Conservation (phyloP, 2,329 filamentous ascomycete species). For the Cytospora schulzeri region DNA sequence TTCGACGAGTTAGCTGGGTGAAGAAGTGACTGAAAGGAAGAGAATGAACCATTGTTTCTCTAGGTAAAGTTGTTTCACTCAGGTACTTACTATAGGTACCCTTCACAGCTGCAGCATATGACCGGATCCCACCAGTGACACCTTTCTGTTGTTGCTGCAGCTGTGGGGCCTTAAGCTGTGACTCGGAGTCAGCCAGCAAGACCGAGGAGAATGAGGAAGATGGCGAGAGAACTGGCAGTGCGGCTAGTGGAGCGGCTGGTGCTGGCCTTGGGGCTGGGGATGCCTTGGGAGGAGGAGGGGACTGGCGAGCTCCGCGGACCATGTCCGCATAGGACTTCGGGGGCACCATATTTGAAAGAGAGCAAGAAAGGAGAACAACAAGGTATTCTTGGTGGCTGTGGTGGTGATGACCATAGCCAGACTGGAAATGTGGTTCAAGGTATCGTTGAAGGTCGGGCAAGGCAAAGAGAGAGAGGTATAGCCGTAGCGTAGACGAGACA, state of each 20-base stretch:
- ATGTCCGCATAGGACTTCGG: slow-evolving; percentile 9
- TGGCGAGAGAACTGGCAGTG: background rate
- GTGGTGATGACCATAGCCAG: background rate
- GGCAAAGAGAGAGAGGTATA: background rate
- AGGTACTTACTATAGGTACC: slow-evolving; percentile 12
- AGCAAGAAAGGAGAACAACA: too few relatives aligned
- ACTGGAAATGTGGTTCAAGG: background rate
- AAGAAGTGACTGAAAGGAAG: background rate
- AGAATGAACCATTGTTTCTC: background rate
- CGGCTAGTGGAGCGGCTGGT: background rate
- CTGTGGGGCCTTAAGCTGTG: background rate
- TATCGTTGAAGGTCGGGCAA: too few relatives aligned
- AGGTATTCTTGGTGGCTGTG: background rate
- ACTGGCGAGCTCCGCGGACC: background rate
- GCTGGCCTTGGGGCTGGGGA: background rate
- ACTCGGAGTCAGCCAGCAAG: background rate
- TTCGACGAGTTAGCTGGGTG: background rate
- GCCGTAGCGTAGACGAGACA: background rate
- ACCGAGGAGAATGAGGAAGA: slow-evolving; percentile 7
- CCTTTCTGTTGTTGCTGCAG: background rate
- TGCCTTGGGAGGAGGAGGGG: background rate
- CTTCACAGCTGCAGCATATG: slow-evolving; percentile 13
- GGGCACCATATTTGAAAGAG: background rate
- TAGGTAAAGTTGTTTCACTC: background rate
- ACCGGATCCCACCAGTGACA: background rate